Base-by-base conservation (phyloP, 2,329 filamentous ascomycete genomes). In the Oidium heveae region DNA sequence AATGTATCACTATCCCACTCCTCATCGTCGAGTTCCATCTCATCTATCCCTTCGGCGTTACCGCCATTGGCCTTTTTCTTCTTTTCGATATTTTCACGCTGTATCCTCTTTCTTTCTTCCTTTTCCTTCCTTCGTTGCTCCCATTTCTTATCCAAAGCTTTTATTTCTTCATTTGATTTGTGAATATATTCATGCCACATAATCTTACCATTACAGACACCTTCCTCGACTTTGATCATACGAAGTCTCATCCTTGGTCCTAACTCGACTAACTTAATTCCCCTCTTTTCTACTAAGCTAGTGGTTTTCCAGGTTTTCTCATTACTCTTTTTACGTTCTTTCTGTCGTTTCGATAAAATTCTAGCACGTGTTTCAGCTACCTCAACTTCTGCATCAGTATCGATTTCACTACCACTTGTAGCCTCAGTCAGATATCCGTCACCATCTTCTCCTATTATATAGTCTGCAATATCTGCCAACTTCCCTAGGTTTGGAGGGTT, bases 181-280 rank as follows among this genome's bases (percentile, higher is more conserved):
- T 82, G 77, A 54, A 96, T 80, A 65, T 86, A 93, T 65, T 95
- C 87, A 67, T 98, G 91, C 91, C 91, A 98, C 84, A 98, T 85
- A 55, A 94, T 76, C 66, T 86, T 91, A 52, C 91, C 91, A 28
- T 77, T 75, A 63, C 87, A 95, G 7, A 96, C 69, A 1, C 89
- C 91, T 62, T 98, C 91, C 65, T 98, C 91, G 4, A 98, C 88
- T 70, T 98, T 98, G 55, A 86, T 88, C 68, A 98, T 72, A 34
- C 89, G 79, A 43, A 98, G 70, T 57, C 78, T 82, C 83, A 98
- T 82, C 54, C 91, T 79, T 1, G 91, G 91, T 0, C 91, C 91
- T 0, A 98, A 71, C 68, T 98, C 91, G 3, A 94, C 81, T 7
- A 98, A 72, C 66, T 94, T 95, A 22, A 98, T 85, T 0, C 85